Base-by-base conservation (phyloP, 768 basidiomycete species). In the Mycena rosella region DNA sequence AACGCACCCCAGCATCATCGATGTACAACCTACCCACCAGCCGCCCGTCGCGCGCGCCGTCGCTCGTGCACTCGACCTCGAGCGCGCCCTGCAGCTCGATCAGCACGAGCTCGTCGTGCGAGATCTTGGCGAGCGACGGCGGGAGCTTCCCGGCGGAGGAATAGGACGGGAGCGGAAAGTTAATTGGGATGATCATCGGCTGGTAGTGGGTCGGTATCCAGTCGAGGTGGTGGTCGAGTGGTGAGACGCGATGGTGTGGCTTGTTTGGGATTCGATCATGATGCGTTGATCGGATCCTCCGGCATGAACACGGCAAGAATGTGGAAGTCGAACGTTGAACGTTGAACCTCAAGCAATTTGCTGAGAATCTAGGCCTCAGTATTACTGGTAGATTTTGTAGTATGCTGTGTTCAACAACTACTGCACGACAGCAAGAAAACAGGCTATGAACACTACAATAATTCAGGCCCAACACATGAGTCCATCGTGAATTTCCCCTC, bases 61-160 rank as follows among this genome's bases (percentile, higher is more conserved):
- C 79, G 36, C 83, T 77, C 11, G 75, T 76, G 48, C 79, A 87
- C 61, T 93, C 91, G 34, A 92, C 89, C 49, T 92, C 89, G 40
- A 98, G 84, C 55, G 85, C 82, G 56, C 96, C 96, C 78, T 98
- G 96, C 6, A 98, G 83, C 74, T 98, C 96, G 59, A 98, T 86
- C 6, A 98, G 81, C 45, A 95, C 88, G 17, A 95, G 76, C 74
- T 96, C 94, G 47, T 91, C 89, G 69, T 92, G 85, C 18, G 94
- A 94, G 47, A 96, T 86, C 63, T 86, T 85, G 2, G 90, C 91
- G 17, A 97, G 82, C 0, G 84, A 81, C 2, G 90, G 83, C 0
- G 92, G 89, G 6, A 94, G 85, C 72, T 85, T 87, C 5, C 77
- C 75, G n/a, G 76, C 70, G 26, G 76, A 71, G 0, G 82, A n/a